Evolutionary conservation across 257 asterid genomes (phyloP), one percentile per base, ranked within the genome.

Genomic region (Coffea eugenioides): DNA sequence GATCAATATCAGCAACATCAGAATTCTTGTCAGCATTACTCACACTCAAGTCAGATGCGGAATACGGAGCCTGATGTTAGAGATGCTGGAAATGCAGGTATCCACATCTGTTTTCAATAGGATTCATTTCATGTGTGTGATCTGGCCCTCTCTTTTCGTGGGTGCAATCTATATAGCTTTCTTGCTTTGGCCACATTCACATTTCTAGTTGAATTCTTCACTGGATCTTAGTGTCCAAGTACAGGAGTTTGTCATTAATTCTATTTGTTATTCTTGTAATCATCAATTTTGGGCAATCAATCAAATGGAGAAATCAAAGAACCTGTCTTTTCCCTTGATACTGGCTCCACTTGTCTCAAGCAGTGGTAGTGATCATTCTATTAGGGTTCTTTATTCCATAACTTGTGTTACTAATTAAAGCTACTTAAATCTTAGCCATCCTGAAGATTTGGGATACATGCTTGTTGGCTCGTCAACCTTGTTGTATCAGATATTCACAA

Each of bases 1-100:
- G 75, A 80, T 36, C 74, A 73, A 23, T 74, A 36, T 27, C 74
- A 49, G 27, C 83, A 67, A 73, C 82, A 57, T 21, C 71, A 41
- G 49, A 79, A 25, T 8, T 41, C 71, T 21, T 73, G 52, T 71
- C 77, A 72, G 23, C 56, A 51, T 69, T 70, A 36, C 48, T 80
- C 68, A 36, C 67, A 80, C 79, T 49, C 51, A 59, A 65, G 75
- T 61, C 45, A 80, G 59, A 73, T 68, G 59, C 25, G 8, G 75
- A 69, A 36, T 73, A 41, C 74, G 14, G 79, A 66, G 74, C 83
- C 43, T 13, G 75, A 39, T 52, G 75, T 57, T 48, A 52, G 49
- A 65, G 59, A 54, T 52, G 23, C 65, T 43, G 25, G n/a, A 45
- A 69, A 56, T 73, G 75, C 54, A 74, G 83, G 83, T 80, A 43